phyloP scores from a whole-genome alignment of 1,284 basidiomycete genomes.

The Puccinia triticina region DNA sequence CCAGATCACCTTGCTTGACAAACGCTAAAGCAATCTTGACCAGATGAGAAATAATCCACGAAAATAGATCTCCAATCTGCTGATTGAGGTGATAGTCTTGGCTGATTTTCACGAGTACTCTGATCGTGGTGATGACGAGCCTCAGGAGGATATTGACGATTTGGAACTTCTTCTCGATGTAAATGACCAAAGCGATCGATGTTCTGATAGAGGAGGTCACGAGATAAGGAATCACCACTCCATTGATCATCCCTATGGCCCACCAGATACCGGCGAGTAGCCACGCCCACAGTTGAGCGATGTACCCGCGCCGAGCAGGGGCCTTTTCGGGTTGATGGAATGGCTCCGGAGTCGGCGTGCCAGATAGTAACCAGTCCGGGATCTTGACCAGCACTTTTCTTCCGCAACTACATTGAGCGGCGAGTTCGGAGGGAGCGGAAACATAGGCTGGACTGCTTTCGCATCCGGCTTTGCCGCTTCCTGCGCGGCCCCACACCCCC shows the following conservation, averaged over 20 bases:
- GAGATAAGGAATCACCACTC: neutral
- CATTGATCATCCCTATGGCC: neutral
- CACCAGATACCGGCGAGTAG: neutral
- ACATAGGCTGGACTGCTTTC: neutral
- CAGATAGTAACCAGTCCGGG: constrained; percentile 17
- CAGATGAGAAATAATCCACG: constrained; percentile 30
- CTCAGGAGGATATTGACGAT: constrained; percentile 21
- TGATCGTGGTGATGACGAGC: neutral
- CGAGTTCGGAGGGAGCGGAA: constrained; percentile 18
- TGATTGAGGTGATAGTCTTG: constrained; percentile 29
- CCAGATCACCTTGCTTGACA: constrained; percentile 12
- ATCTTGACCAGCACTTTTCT: constrained; percentile 34
- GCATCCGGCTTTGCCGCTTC: neutral
- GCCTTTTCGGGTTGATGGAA: neutral
- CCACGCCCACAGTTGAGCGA: neutral
- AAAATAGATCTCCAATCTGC: constrained; percentile 18
- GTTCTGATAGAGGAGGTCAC: neutral
- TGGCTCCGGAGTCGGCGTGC: neutral
- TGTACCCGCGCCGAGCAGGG: neutral
- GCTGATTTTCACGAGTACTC: constrained; percentile 14
- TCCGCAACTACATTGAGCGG: constrained; percentile 35
- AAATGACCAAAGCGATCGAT: neutral
- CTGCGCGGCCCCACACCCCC: constrained; percentile 9
- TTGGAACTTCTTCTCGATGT: constrained; percentile 24
- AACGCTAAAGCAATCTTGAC: constrained; percentile 23